Percentiles rank a stretch among this genome's conserved stretches.
These are phyloP conservation scores for Phlebiopsis gigantea DNA, from an alignment of 768 basidiomycete genomes.

Conservation along the genomic window DNA sequence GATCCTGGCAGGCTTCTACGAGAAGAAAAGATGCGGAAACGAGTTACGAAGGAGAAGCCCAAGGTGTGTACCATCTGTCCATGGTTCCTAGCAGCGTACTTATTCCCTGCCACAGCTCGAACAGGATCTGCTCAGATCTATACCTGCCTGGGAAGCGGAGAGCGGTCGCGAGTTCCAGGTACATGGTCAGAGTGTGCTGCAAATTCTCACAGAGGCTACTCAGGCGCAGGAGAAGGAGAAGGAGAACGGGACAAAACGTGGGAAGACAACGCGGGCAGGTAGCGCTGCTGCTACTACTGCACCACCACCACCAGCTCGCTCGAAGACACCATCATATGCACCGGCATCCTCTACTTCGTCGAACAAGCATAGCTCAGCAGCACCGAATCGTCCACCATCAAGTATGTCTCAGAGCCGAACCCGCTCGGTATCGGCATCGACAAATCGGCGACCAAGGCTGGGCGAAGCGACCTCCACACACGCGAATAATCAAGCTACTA, in stretches of 20 bases:
- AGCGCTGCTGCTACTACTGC: conserved; percentile 18
- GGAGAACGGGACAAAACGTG: conserved; percentile 50
- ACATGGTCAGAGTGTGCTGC: conserved; percentile 76
- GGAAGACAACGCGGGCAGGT: conserved; percentile 35
- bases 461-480: conserved; percentile 32
- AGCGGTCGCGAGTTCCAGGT: conserved; percentile 75
- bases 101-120: conserved; percentile 59
- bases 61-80: conserved; percentile 47
- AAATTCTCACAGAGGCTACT: conserved; percentile 69
- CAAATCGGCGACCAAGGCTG: conserved; percentile 61
- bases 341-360: conserved; percentile 27
- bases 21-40: conserved; percentile 97
- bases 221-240: conserved; percentile 63
- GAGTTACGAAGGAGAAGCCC: conserved; percentile 90
- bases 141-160: conserved; percentile 85
- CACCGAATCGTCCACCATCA: conserved; percentile 38
- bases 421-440: conserved; percentile 38
- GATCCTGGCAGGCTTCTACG: conserved; percentile 83
- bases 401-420: conserved; percentile 28
- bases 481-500: conserved; percentile 11
- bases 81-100: not conserved
- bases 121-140: conserved; percentile 69
- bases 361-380: conserved; percentile 40
- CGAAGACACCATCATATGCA: conserved; percentile 48
- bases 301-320: conserved; percentile 47